These are phyloP conservation scores for Arthrobotrys iridis DNA, from an alignment of 2,329 filamentous ascomycete species.

Conservation along the genomic window DNA sequence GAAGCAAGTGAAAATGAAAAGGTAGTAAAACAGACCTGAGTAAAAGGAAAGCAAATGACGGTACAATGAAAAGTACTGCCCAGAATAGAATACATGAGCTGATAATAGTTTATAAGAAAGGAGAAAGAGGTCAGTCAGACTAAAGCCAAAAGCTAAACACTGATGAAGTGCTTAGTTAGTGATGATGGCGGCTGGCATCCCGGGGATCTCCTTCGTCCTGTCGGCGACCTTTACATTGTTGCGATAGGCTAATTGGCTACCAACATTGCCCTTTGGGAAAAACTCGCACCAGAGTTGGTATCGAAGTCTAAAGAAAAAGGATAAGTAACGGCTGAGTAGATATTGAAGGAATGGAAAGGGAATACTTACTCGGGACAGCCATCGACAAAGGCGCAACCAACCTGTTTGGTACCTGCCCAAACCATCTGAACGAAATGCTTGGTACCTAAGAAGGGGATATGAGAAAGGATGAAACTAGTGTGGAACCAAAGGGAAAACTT, in stretches of 20 bases:
- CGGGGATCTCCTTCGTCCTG: neutral
- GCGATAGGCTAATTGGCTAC: conserved; percentile 4
- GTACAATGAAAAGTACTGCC: neutral
- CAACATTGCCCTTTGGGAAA: conserved; percentile 12
- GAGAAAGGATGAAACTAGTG: neutral
- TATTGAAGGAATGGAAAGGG: neutral
- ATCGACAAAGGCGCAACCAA: conserved; percentile 20
- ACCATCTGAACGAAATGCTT: conserved; percentile 26
- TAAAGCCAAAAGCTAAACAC: neutral
- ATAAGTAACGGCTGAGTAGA: neutral
- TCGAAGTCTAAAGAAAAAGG: neutral
- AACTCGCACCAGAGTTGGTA: conserved; percentile 45
- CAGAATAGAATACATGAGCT: too few relatives aligned
- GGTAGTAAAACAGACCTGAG: too few relatives aligned
- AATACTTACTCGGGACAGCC: conserved; percentile 22
- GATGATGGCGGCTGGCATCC: neutral
- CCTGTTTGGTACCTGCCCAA: conserved; percentile 12
- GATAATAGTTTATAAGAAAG: too few relatives aligned
- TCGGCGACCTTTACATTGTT: conserved; percentile 20
- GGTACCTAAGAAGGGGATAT: conserved; percentile 9
- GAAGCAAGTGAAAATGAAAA: too few relatives aligned
- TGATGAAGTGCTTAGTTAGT: neutral
- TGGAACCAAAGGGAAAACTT: neutral
- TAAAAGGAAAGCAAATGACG: neutral
- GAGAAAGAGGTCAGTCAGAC: neutral